phyloP scores from a whole-genome alignment of 1,284 basidiomycete genomes.

The Agroathelia rolfsii region DNA sequence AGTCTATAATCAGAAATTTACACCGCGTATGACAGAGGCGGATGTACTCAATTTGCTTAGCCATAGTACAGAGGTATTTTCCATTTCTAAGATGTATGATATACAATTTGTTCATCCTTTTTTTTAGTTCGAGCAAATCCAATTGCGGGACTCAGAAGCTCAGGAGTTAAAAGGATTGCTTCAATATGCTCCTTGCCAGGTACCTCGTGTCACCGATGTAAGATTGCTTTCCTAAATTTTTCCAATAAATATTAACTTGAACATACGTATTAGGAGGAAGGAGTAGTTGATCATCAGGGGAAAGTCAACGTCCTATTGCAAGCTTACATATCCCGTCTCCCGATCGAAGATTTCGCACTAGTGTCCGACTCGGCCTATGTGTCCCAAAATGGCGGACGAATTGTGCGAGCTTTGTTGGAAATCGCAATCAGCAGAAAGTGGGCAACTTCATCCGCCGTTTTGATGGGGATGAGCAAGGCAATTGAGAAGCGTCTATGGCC shows the following conservation, averaged over 20 bases:
- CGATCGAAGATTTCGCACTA: constrained; percentile 91
- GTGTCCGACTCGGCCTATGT: constrained; percentile 94
- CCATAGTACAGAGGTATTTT: constrained; percentile 77
- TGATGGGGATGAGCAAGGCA: constrained; percentile 91
- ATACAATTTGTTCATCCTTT: constrained; percentile 5
- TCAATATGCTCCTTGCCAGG: constrained; percentile 66
- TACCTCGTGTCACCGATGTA: constrained; percentile 20
- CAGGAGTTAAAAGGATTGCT: constrained; percentile 74
- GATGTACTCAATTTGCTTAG: constrained; percentile 85
- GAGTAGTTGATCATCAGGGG: constrained; percentile 47
- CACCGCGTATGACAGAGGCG: constrained; percentile 85
- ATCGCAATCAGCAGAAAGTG: constrained; percentile 90
- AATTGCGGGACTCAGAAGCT: constrained; percentile 84
- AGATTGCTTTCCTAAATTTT: constrained; percentile 3
- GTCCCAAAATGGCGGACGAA: constrained; percentile 90
- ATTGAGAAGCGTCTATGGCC: constrained; percentile 93
- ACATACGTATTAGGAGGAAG: constrained; percentile 53
- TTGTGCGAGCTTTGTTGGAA: constrained; percentile 88
- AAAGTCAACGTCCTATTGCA: constrained; percentile 98
- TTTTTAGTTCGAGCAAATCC: constrained; percentile 85
- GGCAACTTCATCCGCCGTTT: constrained; percentile 72
- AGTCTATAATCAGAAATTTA: constrained; percentile 80
- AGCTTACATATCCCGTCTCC: constrained; percentile 75
- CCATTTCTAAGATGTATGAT: constrained; percentile 2
- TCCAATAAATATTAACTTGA: constrained; percentile 1